Evolutionary conservation across 179 eudicot genomes (phyloP).

Genomic region (Pouteria campechiana): DNA sequence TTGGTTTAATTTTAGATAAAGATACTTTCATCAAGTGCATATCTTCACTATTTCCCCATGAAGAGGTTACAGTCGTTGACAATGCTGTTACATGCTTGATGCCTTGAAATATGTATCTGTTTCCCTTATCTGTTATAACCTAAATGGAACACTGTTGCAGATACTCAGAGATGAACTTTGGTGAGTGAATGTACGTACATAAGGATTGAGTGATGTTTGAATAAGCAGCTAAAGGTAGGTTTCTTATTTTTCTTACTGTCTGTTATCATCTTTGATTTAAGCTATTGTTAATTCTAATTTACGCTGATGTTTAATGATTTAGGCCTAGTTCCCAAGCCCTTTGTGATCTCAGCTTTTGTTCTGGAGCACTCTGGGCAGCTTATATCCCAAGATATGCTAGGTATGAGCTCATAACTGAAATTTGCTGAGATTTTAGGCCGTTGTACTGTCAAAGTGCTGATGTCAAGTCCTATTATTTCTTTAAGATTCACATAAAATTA

Average conservation of each 20-base stretch:
- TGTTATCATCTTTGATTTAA: conserved; percentile 10
- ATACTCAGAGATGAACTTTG: conserved; percentile 96
- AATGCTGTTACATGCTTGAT: not conserved
- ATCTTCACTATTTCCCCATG: not conserved
- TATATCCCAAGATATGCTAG: conserved; percentile 25
- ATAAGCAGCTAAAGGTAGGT: conserved; percentile 20
- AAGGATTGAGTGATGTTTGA: conserved; percentile 17
- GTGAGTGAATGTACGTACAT: conserved; percentile 48
- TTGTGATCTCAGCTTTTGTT: conserved; percentile 35
- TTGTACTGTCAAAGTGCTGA: too few relatives aligned
- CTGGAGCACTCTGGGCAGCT: conserved; percentile 50
- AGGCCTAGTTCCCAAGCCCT: conserved; percentile 41
- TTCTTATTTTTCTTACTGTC: conserved; percentile 8
- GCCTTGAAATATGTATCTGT: not conserved
- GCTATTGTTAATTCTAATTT: conserved; percentile 12
- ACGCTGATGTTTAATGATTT: conserved; percentile 19
- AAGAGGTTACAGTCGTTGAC: not conserved
- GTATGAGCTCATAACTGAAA: too few relatives aligned
- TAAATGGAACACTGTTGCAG: too few relatives aligned
- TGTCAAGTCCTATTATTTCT: too few relatives aligned
- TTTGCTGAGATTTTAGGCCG: too few relatives aligned
- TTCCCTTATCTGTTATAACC: not conserved
- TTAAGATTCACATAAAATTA: too few relatives aligned
- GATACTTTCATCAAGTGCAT: not conserved
- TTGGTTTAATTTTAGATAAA: not conserved